phyloP scores from a whole-genome alignment of 768 basidiomycete species.

The Postia placenta region DNA sequence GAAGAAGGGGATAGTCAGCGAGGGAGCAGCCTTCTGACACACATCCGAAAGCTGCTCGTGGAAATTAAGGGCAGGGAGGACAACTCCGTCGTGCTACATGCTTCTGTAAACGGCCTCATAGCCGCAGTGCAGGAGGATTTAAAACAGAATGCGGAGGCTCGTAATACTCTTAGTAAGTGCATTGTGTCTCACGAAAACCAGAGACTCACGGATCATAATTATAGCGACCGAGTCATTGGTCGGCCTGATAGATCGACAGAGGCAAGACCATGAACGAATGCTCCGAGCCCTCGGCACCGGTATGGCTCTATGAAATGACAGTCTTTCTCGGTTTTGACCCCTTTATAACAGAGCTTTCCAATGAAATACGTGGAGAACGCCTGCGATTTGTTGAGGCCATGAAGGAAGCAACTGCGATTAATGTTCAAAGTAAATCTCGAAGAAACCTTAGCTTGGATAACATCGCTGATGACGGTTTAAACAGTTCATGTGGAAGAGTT shows the following conservation, averaged over 20 bases:
- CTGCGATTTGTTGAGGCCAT: slow-evolving; percentile 90
- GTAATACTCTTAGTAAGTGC: slow-evolving; percentile 31
- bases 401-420: slow-evolving; percentile 87
- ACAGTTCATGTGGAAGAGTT: slow-evolving; percentile 84
- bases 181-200: neutral
- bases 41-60: slow-evolving; percentile 30
- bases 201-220: neutral
- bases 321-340: neutral
- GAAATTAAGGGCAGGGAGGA: slow-evolving; percentile 26
- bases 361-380: slow-evolving; percentile 82
- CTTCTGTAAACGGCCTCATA: slow-evolving; percentile 31
- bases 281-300: slow-evolving; percentile 62
- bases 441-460: too few species aligned
- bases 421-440: slow-evolving; percentile 66
- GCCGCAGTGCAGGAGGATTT: slow-evolving; percentile 37
- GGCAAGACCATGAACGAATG: slow-evolving; percentile 66
- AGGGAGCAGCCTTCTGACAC: slow-evolving; percentile 26
- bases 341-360: slow-evolving; percentile 54
- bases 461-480: neutral
- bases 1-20: slow-evolving; percentile 15
- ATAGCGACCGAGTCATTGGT: slow-evolving; percentile 53
- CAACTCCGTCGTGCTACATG: slow-evolving; percentile 25
- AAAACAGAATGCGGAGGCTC: slow-evolving; percentile 32
- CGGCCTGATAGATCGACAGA: slow-evolving; percentile 60
- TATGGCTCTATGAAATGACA: slow-evolving; percentile 22